Conservation (phyloP, 345 rosid genomes). For the Citrus australasica region DNA sequence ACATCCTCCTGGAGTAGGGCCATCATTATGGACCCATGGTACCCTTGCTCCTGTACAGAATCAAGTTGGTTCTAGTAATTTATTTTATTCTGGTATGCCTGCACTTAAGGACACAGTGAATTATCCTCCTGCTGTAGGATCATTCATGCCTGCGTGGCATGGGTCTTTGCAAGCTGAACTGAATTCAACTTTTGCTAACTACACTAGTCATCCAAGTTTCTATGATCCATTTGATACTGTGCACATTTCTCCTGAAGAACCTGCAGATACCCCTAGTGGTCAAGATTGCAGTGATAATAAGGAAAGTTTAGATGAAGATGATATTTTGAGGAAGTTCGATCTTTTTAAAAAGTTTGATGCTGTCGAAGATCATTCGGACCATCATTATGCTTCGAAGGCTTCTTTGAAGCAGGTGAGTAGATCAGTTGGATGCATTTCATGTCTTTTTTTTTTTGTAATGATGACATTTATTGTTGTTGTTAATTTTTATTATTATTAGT, state of each 20-base stretch:
- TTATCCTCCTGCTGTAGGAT: constrained; percentile 10
- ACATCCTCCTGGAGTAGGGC: constrained; percentile 15
- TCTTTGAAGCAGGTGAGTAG: constrained; percentile 50
- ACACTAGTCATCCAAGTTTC: constrained; percentile 2
- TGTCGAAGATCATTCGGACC: constrained; percentile 70
- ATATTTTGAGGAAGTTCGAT: constrained; percentile 46
- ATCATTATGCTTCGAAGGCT: constrained; percentile 41
- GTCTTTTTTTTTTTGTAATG: background rate
- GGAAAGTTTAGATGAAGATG: constrained; percentile 34
- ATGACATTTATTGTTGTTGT: background rate
- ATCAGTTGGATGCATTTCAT: constrained; percentile 8
- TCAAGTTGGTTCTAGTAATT: constrained; percentile 12
- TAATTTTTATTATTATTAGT: too few relatives aligned
- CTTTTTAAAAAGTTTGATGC: constrained; percentile 74
- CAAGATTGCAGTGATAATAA: constrained; percentile 26
- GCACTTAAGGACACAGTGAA: constrained; percentile 1
- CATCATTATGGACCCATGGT: constrained; percentile 10
- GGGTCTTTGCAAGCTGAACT: background rate
- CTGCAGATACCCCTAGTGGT: constrained; percentile 14
- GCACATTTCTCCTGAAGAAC: constrained; percentile 28
- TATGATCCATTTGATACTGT: constrained; percentile 13
- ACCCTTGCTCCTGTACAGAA: constrained; percentile 2
- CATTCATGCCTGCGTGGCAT: constrained; percentile 16
- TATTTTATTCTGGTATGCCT: constrained; percentile 6
- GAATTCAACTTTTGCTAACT: background rate